These are phyloP conservation scores for Cyberlindnera saturnus DNA, from an alignment of 805 yeast genomes.

Conservation along the genomic window DNA sequence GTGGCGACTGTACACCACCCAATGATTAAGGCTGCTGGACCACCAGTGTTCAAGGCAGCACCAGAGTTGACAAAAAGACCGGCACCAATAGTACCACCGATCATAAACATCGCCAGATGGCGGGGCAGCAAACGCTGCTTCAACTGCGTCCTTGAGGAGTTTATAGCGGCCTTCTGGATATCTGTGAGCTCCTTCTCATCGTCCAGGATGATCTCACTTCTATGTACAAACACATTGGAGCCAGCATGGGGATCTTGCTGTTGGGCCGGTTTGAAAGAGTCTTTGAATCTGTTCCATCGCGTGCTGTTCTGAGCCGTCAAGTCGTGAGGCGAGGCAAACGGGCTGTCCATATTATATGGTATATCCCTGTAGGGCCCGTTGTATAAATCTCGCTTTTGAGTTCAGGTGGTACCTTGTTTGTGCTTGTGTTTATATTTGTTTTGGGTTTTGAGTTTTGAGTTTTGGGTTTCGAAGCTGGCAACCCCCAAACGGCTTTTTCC, in stretches of 20 bases:
- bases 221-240: slow-evolving; percentile 9
- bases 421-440: too few relatives aligned
- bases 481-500: too few relatives aligned
- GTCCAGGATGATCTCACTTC: slow-evolving; percentile 5
- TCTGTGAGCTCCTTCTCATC: slow-evolving; percentile 6
- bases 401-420: too few relatives aligned
- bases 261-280: slow-evolving; percentile 14
- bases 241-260: slow-evolving; percentile 7
- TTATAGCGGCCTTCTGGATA: slow-evolving; percentile 13
- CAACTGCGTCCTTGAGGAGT: slow-evolving; percentile 30
- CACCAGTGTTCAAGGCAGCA: slow-evolving; percentile 60
- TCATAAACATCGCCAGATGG: slow-evolving; percentile 67
- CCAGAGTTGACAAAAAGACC: slow-evolving; percentile 78
- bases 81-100: slow-evolving; percentile 82
- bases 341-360: too few relatives aligned
- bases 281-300: slow-evolving; percentile 11
- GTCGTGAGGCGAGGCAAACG: too few relatives aligned
- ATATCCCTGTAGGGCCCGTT: too few relatives aligned
- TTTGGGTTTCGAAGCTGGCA: too few relatives aligned
- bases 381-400: too few relatives aligned
- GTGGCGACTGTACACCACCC: slow-evolving; percentile 44
- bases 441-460: too few relatives aligned
- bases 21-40: slow-evolving; percentile 52
- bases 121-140: slow-evolving; percentile 35
- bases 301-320: not conserved